Base-by-base conservation (phyloP, 108 stramenopile species). In the Fragilaria crotonensis region DNA sequence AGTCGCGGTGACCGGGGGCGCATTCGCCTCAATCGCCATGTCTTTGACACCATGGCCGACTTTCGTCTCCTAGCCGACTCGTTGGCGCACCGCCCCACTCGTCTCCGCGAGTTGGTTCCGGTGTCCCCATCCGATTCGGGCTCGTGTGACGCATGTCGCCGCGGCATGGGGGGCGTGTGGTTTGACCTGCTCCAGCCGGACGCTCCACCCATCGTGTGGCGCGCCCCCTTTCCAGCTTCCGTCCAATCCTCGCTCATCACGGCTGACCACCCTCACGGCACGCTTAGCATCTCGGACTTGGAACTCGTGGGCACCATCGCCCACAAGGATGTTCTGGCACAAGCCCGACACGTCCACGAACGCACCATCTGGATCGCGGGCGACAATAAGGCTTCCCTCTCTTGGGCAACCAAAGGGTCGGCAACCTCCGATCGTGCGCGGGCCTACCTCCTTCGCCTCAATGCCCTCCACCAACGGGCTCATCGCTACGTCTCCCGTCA, bases 301-400 rank as follows among this genome's bases (percentile, higher is more conserved):
- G 77, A 78, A 41, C 21, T 66, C 4, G 77, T 72, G 5, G 72
- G 57, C 26, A 71, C 70, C 0, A 46, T 84, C 0, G 53, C 63
- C 19, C 78, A 80, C 23, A 54, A 64, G 22, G 81, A 79, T 29
- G 61, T 67, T 30, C 45, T 77, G 3, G 64, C 54, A 14, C 60
- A 62, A 11, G 22, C 32, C 25, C 58, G 45, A 41, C 66, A 79
- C 27, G 26, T 72, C 21, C 57, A 66, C 1, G 66, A 77, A 51
- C 64, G 52, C 32, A 72, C 73, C 2, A 25, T 54, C n/a, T 52
- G 58, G 0, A 63, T 45, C 22, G 33, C 48, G 11, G 59, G 49
- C 22, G 72, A 77, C 59, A 71, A 76, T 50, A 75, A 54, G 11
- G 45, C 64, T 19, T 64, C 67, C 9, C 52, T 64, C 14, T 63